A percentile compares a stretch with the other conserved stretches of the same genome.
Evolutionary conservation across 352 stramenopile species (phyloP).

Genomic region (Globisporangium uncinulatum): DNA sequence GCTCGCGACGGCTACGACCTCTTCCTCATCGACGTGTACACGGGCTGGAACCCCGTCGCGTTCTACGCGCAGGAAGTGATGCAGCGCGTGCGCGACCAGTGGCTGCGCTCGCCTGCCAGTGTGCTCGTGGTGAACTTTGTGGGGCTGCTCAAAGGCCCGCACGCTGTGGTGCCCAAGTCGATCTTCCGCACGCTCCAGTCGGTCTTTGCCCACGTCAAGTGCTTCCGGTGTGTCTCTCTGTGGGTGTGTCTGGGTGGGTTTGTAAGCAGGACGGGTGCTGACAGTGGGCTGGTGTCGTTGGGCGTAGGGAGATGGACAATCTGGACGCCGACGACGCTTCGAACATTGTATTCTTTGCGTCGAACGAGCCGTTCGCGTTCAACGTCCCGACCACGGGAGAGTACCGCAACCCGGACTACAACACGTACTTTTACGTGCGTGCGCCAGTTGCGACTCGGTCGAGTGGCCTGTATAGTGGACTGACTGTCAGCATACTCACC

Average conservation of each 20-base stretch:
- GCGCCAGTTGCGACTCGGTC: not conserved
- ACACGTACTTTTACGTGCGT: slow-evolving; percentile 61
- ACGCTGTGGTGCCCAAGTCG: slow-evolving; percentile 48
- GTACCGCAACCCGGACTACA: slow-evolving; percentile 35
- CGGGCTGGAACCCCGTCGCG: slow-evolving; percentile 57
- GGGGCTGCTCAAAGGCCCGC: slow-evolving; percentile 48
- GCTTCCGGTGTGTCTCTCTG: slow-evolving; percentile 25
- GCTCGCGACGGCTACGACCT: slow-evolving; percentile 8
- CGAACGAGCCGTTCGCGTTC: slow-evolving; percentile 60
- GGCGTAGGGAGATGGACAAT: slow-evolving; percentile 41
- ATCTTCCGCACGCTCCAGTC: slow-evolving; percentile 63
- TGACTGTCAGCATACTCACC: not conserved
- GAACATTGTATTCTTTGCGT: slow-evolving; percentile 80
- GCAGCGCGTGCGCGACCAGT: slow-evolving; percentile 36
- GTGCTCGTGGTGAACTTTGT: slow-evolving; percentile 83
- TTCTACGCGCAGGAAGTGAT: slow-evolving; percentile 70
- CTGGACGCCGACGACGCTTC: slow-evolving; percentile 24
- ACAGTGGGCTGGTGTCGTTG: not conserved
- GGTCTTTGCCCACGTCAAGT: slow-evolving; percentile 65
- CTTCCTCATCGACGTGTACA: slow-evolving; percentile 17
- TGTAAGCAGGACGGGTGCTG: not conserved
- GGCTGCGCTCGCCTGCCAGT: slow-evolving; percentile 33
- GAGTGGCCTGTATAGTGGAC: not conserved
- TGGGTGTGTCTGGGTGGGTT: not conserved
- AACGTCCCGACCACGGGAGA: slow-evolving; percentile 39